A percentile compares a stretch with the other conserved stretches of the same genome.
These are phyloP conservation scores for Fusarium pilosicola DNA, from an alignment of 2,329 filamentous ascomycete species.

Conservation along the genomic window DNA sequence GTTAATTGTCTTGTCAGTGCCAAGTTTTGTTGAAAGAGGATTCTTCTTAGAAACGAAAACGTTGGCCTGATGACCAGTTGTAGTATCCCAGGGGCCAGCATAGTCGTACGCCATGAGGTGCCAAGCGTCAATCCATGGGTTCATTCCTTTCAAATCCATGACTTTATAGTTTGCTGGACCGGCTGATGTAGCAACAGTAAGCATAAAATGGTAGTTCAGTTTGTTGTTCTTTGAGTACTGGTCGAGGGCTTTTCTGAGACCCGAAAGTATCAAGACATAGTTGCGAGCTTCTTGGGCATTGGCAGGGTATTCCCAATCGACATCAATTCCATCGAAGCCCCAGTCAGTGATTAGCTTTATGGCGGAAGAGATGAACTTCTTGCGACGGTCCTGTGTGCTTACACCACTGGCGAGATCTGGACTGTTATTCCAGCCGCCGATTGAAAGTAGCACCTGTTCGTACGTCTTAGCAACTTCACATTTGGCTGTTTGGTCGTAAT, in stretches of 20 bases:
- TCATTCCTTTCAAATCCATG: slow-evolving; percentile 64
- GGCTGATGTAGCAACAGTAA: slow-evolving; percentile 63
- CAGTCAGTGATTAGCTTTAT: slow-evolving; percentile 76
- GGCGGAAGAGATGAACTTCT: slow-evolving; percentile 73
- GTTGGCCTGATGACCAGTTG: slow-evolving; percentile 76
- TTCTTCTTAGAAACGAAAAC: slow-evolving; percentile 65
- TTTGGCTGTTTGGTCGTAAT: not conserved
- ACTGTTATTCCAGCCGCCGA: slow-evolving; percentile 85
- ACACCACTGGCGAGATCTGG: slow-evolving; percentile 60
- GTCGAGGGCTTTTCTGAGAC: slow-evolving; percentile 54
- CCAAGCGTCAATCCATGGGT: slow-evolving; percentile 67
- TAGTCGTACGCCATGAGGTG: slow-evolving; percentile 77
- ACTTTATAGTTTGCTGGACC: slow-evolving; percentile 59
- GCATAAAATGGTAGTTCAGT: slow-evolving; percentile 58
- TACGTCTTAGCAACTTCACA: slow-evolving; percentile 17
- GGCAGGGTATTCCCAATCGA: slow-evolving; percentile 66
- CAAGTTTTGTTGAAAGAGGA: slow-evolving; percentile 72
- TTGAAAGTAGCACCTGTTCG: slow-evolving; percentile 19
- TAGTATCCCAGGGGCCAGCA: slow-evolving; percentile 72
- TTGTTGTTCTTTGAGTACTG: slow-evolving; percentile 52
- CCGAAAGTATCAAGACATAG: slow-evolving; percentile 38
- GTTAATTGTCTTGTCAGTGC: slow-evolving; percentile 71
- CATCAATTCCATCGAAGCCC: slow-evolving; percentile 66
- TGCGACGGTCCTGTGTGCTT: slow-evolving; percentile 68
- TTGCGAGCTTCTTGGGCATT: slow-evolving; percentile 50